phyloP scores from a whole-genome alignment of 331 rosid genomes.

The Cydonia oblonga region DNA sequence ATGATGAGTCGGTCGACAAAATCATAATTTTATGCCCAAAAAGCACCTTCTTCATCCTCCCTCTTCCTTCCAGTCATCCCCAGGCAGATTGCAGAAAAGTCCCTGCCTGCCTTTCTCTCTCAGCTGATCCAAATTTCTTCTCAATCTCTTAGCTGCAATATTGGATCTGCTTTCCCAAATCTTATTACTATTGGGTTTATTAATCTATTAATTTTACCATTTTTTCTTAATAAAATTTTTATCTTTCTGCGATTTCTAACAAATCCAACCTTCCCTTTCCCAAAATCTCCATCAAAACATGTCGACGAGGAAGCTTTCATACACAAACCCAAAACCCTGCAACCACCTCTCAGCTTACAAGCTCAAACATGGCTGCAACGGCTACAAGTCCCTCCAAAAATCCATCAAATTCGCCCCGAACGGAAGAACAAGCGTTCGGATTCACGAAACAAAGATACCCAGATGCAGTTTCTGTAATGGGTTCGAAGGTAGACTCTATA shows the following conservation, averaged over 20 bases:
- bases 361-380: slow-evolving; percentile 56
- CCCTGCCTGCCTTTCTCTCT: neutral
- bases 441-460: slow-evolving; percentile 39
- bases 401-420: slow-evolving; percentile 46
- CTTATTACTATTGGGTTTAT: neutral
- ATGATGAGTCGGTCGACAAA: neutral
- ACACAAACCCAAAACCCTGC: slow-evolving; percentile 67
- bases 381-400: slow-evolving; percentile 62
- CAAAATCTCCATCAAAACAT: slow-evolving; percentile 18
- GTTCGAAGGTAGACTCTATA: slow-evolving; percentile 47
- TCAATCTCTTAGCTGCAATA: neutral
- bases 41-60: neutral
- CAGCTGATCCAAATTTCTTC: neutral
- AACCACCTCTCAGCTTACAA: slow-evolving; percentile 70
- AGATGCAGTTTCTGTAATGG: slow-evolving; percentile 65
- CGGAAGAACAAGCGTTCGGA: slow-evolving; percentile 49
- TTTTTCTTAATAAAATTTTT: neutral
- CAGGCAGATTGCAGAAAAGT: neutral
- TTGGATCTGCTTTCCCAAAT: neutral
- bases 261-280: slow-evolving; percentile 14
- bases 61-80: neutral
- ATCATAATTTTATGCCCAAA: neutral
- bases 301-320: slow-evolving; percentile 47
- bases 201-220: neutral
- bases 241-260: slow-evolving; percentile 7